Evolutionary conservation across 192 early-diverging fungal species (phyloP), one percentile per base, ranked within the genome.

Genomic region (Coemansia sp.): DNA sequence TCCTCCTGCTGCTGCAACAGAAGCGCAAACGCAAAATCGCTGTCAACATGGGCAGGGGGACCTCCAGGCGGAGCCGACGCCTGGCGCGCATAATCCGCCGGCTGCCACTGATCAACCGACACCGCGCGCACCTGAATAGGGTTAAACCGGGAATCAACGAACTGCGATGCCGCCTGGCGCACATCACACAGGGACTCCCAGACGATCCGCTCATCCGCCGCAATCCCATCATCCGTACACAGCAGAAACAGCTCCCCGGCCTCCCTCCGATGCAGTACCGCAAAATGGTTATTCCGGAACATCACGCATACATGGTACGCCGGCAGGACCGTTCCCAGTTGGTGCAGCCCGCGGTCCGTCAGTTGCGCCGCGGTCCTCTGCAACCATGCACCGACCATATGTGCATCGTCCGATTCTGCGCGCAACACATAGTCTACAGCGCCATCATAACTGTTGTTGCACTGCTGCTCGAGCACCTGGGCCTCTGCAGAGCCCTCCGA

Each of bases 201-300:
- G 3, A 90, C 88, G 8, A 91, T 72, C 0, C 84, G 75, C 2
- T 70, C 41, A 55, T 91, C 87, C 57, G 78, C 74, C 0, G 85
- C 88, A 57, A 90, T 68, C 25, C 77, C 86, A 14, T 86, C 82
- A 52, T 92, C 91, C 8, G 91, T 91, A 37, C 89, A 87, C 23
- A 92, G 75, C 17, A 84, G 76, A 41, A 86, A 81, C 8, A 79
- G 68, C 33, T 81, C 84, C 6, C 79, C 79, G 30, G 73, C 41
- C 0, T 69, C 70, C 33, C 85, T 84, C 69, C 87, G 87, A 45
- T 82, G 87, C 31, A 93, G 68, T 7, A 90, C 91, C 9, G 87
- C 91, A 48, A 93, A 93, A 59, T 97, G 95, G 71, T 98, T 98
- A 75, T 97, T 97, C 56, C 94, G 83, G 82, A 98, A 98, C 36